These are phyloP conservation scores for Phytophthora rubi DNA, from an alignment of 352 stramenopile genomes.

Conservation along the genomic window DNA sequence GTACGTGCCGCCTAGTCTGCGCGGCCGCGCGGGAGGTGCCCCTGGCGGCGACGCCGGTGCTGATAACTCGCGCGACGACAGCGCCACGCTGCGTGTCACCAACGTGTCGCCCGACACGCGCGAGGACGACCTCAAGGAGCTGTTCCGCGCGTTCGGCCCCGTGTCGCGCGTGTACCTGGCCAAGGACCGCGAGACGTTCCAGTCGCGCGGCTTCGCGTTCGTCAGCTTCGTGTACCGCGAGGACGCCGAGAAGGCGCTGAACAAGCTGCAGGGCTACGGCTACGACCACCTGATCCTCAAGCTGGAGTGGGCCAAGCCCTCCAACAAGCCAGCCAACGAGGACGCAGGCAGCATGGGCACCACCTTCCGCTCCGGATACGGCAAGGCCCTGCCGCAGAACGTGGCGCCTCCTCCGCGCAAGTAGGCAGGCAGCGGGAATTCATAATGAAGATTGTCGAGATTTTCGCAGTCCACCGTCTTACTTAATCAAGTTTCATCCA, in stretches of 20 bases:
- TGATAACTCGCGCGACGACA: conserved; percentile 63
- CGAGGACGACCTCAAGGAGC: conserved; percentile 98
- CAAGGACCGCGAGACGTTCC: conserved; percentile 98
- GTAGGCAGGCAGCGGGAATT: conserved; percentile 40
- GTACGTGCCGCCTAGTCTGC: conserved; percentile 88
- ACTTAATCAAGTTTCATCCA: too few relatives aligned
- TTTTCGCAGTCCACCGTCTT: too few relatives aligned
- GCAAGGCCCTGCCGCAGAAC: conserved; percentile 89
- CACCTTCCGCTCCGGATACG: conserved; percentile 90
- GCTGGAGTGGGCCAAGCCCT: conserved; percentile 99
- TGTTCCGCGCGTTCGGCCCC: conserved; percentile 97
- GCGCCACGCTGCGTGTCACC: conserved; percentile 97
- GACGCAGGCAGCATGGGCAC: conserved; percentile 84
- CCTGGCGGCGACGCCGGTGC: conserved; percentile 38
- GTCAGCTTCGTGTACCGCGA: conserved; percentile 97
- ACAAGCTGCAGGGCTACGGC: conserved; percentile 97
- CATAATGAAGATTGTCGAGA: background rate
- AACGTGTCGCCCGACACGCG: conserved; percentile 99
- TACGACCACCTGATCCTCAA: conserved; percentile 99
- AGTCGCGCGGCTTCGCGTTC: conserved; percentile 98
- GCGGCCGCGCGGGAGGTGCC: conserved; percentile 47
- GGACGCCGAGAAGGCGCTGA: conserved; percentile 96
- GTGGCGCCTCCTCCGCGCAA: conserved; percentile 79
- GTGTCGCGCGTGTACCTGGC: conserved; percentile 98
- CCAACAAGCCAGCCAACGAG: conserved; percentile 82